Base-by-base conservation (phyloP, 768 basidiomycete species). In the Boletus eberwhitei region DNA sequence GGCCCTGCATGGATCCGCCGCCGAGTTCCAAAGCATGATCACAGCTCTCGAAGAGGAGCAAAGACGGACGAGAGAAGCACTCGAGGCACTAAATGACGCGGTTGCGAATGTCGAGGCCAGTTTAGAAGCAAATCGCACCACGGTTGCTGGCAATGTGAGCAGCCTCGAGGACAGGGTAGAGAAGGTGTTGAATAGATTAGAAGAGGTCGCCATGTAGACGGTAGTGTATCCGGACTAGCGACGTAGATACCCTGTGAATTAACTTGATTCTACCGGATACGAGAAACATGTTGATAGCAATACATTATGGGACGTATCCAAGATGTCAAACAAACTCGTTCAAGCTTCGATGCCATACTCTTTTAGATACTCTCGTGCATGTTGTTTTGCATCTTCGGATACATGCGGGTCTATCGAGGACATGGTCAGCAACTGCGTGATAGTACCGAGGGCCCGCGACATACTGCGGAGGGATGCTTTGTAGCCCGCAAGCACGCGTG, bases 1-100 rank as follows among this genome's bases (percentile, higher is more conserved):
- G 9, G 67, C 83, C 0, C 71, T 99, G 55, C 96, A 99, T 64
- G 79, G 86, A 0, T 85, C 89, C 45, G 92, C 96, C 0, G 79
- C 86, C 2, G 81, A 86, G 24, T 94, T 98, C 63, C 81, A 87
- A 48, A 77, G 75, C 21, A 82, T 85, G 3, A 74, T 98, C 4
- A 71, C 77, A 16, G 69, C 77, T 45, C 73, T 95, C 32, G 87
- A 90, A 68, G 83, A 83, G 52, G 88, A 90, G 57, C 89, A 94
- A 62, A 78, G 77, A 48, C 80, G 81, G 57, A 73, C 83, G 34
- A 79, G 77, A 24, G 85, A 82, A 24, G 80, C 80, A 26, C 75
- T 94, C 32, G 76, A 78, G 26, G 88, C 92, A 46, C 74, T 97
- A 5, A 74, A 81, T 50, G 75, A 74, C 24, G 89, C 95, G 0